Conservation (phyloP, 1,284 basidiomycete genomes). For the Ganoderma boninense region DNA sequence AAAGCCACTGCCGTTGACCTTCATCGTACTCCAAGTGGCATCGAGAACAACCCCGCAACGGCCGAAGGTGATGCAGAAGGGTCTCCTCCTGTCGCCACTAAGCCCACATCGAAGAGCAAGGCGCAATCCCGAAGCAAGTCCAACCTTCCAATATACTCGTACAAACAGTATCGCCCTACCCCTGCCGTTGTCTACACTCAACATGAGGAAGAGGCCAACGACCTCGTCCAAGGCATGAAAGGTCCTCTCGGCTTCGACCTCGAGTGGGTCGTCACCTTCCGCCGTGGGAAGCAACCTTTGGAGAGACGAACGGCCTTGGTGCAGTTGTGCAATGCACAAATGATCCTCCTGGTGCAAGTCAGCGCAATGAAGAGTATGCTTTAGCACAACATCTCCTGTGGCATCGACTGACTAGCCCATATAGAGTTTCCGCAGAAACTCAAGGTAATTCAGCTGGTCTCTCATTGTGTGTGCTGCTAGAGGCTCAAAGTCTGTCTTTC, state of each 20-base stretch:
- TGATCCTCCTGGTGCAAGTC: constrained; percentile 66
- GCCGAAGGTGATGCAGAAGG: not conserved
- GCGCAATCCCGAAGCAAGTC: not conserved
- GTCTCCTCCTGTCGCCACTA: not conserved
- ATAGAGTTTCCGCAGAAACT: constrained; percentile 52
- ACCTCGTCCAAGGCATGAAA: constrained; percentile 47
- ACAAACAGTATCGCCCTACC: constrained; percentile 45
- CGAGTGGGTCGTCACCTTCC: constrained; percentile 61
- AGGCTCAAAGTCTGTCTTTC: not conserved
- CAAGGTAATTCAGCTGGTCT: constrained; percentile 43
- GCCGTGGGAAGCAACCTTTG: constrained; percentile 34
- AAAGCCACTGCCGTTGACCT: constrained; percentile 3
- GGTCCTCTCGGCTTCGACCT: constrained; percentile 67
- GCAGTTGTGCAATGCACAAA: constrained; percentile 56
- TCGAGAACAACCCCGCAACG: constrained; percentile 17
- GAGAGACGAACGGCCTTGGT: constrained; percentile 58
- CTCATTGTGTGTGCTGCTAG: not conserved
- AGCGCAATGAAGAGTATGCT: constrained; percentile 60
- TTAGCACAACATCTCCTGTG: not conserved
- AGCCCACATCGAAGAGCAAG: not conserved
- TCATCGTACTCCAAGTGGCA: constrained; percentile 13
- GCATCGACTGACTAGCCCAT: not conserved
- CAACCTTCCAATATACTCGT: constrained; percentile 48
- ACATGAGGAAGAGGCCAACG: constrained; percentile 53
- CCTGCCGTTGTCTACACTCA: constrained; percentile 51